These are phyloP conservation scores for Globisporangium parvum DNA, from an alignment of 352 stramenopile species.

Conservation along the genomic window DNA sequence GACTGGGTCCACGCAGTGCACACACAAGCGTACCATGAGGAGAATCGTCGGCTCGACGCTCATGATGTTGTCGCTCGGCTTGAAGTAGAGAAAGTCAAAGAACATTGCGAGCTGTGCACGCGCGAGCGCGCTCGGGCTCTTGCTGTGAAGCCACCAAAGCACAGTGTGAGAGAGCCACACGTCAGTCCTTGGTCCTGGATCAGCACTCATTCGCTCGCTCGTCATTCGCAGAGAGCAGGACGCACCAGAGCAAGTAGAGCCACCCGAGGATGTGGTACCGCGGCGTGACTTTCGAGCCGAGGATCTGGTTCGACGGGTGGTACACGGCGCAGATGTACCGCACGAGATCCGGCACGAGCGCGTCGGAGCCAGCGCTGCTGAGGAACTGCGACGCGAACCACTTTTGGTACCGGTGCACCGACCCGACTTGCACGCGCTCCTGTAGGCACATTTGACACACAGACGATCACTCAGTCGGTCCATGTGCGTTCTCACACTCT, in stretches of 20 bases:
- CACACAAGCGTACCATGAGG: constrained; percentile 52
- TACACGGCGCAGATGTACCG: constrained; percentile 83
- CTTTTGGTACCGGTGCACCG: constrained; percentile 79
- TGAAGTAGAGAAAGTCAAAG: constrained; percentile 86
- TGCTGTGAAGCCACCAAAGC: constrained; percentile 37
- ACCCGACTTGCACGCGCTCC: constrained; percentile 69
- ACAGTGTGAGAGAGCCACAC: background rate
- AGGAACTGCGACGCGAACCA: constrained; percentile 84
- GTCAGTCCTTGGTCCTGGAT: background rate
- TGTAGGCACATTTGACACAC: constrained; percentile 5
- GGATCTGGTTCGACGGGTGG: constrained; percentile 76
- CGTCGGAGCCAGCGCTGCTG: constrained; percentile 52
- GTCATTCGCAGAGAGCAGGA: background rate
- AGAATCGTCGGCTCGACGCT: constrained; percentile 76
- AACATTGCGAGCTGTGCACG: constrained; percentile 84
- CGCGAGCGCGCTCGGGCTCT: constrained; percentile 58
- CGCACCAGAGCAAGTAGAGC: constrained; percentile 77
- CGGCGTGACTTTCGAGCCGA: constrained; percentile 78
- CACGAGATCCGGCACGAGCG: constrained; percentile 74
- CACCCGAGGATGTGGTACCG: constrained; percentile 84
- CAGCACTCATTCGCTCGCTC: too few relatives aligned
- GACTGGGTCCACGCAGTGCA: background rate
- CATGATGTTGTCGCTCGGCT: constrained; percentile 77
- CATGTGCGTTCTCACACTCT: too few relatives aligned
- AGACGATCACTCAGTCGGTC: background rate